These are phyloP conservation scores for Mycena latifolia DNA, from an alignment of 768 basidiomycete genomes.

Conservation along the genomic window DNA sequence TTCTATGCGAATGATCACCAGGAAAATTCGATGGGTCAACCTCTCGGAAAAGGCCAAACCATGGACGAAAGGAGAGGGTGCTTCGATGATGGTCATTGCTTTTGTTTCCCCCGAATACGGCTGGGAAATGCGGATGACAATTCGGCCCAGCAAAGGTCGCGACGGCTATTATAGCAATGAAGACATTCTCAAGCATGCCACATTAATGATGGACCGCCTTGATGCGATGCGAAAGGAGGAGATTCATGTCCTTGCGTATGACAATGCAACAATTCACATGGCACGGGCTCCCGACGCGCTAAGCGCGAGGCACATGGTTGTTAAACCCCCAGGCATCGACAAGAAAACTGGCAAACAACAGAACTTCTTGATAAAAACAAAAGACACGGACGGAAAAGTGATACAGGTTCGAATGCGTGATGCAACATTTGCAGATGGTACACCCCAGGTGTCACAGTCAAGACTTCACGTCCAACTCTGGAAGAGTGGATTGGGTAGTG, in stretches of 20 bases:
- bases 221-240: neutral
- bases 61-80: constrained; percentile 45
- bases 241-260: neutral
- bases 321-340: neutral
- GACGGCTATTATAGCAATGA: neutral
- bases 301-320: neutral
- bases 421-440: neutral
- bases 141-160: neutral
- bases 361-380: neutral
- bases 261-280: neutral
- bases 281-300: neutral
- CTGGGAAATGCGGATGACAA: constrained; percentile 14
- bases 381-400: neutral
- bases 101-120: constrained; percentile 44
- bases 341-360: neutral
- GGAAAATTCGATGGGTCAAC: constrained; percentile 41
- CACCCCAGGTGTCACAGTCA: neutral
- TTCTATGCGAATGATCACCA: constrained; percentile 48
- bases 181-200: neutral
- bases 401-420: neutral
- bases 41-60: constrained; percentile 36
- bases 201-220: neutral
- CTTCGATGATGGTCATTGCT: constrained; percentile 45
- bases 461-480: too few species aligned
- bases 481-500: too few species aligned